Percentiles rank a stretch among this genome's conserved stretches.
phyloP scores from a whole-genome alignment of 305 asterid species.

The Ruellia speciosa region DNA sequence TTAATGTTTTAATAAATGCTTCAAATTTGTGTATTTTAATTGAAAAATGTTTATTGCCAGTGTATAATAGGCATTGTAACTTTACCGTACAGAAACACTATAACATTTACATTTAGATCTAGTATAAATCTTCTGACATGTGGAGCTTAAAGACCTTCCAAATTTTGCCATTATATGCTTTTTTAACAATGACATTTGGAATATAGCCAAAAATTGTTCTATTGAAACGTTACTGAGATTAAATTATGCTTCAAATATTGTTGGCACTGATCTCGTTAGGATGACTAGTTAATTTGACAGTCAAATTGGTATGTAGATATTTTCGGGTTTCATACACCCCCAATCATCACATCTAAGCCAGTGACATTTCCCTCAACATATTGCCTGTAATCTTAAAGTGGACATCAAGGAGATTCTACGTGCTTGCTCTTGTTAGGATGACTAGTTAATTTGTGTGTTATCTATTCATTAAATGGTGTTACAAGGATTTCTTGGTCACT shows the following conservation, averaged over 20 bases:
- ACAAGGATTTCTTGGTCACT: too few species aligned
- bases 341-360: too few species aligned
- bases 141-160: neutral
- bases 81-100: neutral
- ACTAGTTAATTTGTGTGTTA: too few species aligned
- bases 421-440: too few species aligned
- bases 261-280: neutral
- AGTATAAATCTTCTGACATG: neutral
- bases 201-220: neutral
- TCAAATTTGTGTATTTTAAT: neutral
- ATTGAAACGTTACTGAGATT: neutral
- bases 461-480: too few species aligned
- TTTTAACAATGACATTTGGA: neutral
- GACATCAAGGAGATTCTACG: too few species aligned
- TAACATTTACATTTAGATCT: neutral
- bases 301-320: too few species aligned
- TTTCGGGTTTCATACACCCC: too few species aligned
- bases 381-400: too few species aligned
- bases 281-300: neutral
- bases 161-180: neutral
- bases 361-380: too few species aligned
- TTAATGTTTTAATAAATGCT: neutral
- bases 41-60: neutral
- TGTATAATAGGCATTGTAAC: neutral
- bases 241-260: neutral